Conservation (phyloP, 2,329 filamentous ascomycete species). For the Purpureocillium takamizusanense region DNA sequence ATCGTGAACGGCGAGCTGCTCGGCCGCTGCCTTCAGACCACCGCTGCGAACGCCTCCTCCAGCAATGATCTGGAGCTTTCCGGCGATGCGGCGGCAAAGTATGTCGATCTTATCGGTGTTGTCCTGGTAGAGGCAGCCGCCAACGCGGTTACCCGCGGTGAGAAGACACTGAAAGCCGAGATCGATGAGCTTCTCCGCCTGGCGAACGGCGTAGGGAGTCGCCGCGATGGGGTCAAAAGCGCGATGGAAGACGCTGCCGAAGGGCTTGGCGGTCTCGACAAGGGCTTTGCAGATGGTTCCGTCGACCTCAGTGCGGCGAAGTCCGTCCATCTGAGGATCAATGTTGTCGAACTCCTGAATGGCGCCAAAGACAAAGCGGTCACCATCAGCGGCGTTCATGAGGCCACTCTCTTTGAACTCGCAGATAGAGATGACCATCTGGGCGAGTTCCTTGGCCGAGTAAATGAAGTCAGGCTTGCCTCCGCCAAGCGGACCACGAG, state of each 20-base stretch:
- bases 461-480: constrained; percentile 38
- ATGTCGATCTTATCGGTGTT: constrained; percentile 27
- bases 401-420: constrained; percentile 26
- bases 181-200: constrained; percentile 22
- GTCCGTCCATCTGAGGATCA: constrained; percentile 1
- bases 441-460: constrained; percentile 28
- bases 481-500: constrained; percentile 19
- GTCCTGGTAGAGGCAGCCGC: constrained; percentile 17
- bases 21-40: constrained; percentile 25
- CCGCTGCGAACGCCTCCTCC: constrained; percentile 39
- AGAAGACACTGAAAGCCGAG: constrained; percentile 43
- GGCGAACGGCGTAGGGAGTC: constrained; percentile 8
- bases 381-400: constrained; percentile 31
- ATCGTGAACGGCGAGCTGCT: constrained; percentile 14
- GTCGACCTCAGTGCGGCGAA: constrained; percentile 24
- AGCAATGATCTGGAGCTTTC: constrained; percentile 36
- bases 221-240: constrained; percentile 42
- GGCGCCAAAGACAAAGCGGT: constrained; percentile 50
- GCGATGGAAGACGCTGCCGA: constrained; percentile 43
- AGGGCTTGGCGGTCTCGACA: constrained; percentile 29
- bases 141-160: constrained; percentile 41
- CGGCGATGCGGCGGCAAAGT: constrained; percentile 21
- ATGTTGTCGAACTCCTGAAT: constrained; percentile 14
- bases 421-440: constrained; percentile 32
- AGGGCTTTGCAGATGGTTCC: constrained; percentile 28